Percentiles rank a stretch among this genome's conserved stretches.
Evolutionary conservation across 345 rosid genomes (phyloP).

Genomic region (Eucalyptus caleyi): DNA sequence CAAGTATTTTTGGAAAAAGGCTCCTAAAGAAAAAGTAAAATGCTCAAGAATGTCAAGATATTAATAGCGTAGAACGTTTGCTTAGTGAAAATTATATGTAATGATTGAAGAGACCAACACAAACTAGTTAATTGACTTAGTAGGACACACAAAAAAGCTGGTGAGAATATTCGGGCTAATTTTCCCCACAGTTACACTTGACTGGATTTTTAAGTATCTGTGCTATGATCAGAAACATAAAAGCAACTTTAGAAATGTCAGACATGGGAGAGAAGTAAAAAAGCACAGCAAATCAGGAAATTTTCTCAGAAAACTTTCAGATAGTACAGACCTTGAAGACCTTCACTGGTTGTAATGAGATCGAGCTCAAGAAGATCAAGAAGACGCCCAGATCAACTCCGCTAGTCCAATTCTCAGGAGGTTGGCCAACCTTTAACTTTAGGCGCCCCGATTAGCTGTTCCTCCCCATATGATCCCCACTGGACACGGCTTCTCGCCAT

Average conservation of each 20-base stretch:
- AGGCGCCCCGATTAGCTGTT: constrained; percentile 85
- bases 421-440: constrained; percentile 79
- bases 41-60: not conserved
- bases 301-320: not conserved
- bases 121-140: not conserved
- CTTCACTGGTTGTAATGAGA: constrained; percentile 63
- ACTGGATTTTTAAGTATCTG: not conserved
- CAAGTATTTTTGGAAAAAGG: not conserved
- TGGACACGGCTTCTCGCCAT: constrained; percentile 58
- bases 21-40: not conserved
- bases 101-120: not conserved
- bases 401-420: constrained; percentile 96
- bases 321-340: constrained; percentile 56
- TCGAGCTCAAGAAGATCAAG: constrained; percentile 93
- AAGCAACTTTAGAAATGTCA: not conserved
- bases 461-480: constrained; percentile 99
- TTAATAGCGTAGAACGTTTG: not conserved
- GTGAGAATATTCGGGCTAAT: not conserved
- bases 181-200: not conserved
- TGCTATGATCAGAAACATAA: not conserved
- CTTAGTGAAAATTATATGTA: not conserved
- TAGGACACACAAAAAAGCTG: not conserved
- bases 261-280: not conserved
- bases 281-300: not conserved
- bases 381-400: constrained; percentile 96